Conservation (phyloP, 1,284 basidiomycete genomes). For the Bjerkandera adusta region DNA sequence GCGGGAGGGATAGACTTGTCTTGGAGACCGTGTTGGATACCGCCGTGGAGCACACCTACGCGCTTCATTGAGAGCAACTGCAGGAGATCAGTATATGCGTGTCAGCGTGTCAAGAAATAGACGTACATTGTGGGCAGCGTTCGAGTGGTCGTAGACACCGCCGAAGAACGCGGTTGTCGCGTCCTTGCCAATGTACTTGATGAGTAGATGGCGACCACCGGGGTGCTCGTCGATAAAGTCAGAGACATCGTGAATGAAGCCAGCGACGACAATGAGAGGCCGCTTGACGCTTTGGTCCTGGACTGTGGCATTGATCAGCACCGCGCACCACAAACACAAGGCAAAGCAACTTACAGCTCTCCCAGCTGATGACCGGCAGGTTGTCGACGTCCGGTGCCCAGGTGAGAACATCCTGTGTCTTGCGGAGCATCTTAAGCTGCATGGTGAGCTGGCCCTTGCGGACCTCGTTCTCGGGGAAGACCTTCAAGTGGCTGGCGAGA, state of each 20-base stretch:
- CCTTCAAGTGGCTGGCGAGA: constrained; percentile 84
- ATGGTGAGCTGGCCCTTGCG: constrained; percentile 90
- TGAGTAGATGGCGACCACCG: constrained; percentile 69
- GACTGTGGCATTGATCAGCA: too few species aligned
- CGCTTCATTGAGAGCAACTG: constrained; percentile 86
- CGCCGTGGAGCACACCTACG: constrained; percentile 83
- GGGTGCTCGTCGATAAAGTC: constrained; percentile 89
- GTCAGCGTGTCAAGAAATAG: constrained; percentile 1
- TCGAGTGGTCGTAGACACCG: constrained; percentile 92
- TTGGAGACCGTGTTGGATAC: constrained; percentile 61
- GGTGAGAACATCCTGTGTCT: constrained; percentile 63
- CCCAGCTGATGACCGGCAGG: constrained; percentile 83
- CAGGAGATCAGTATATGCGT: constrained; percentile 18
- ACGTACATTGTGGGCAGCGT: constrained; percentile 83
- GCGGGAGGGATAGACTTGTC: constrained; percentile 67
- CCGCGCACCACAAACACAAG: constrained; percentile 2
- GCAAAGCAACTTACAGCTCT: constrained; percentile 60
- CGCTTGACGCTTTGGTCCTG: constrained; percentile 74
- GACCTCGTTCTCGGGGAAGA: constrained; percentile 93
- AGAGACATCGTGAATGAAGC: constrained; percentile 89
- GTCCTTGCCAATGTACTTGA: constrained; percentile 72
- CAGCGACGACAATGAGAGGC: constrained; percentile 78
- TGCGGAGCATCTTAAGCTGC: constrained; percentile 81
- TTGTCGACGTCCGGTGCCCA: constrained; percentile 80
- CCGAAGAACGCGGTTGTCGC: constrained; percentile 93